Percentiles rank a stretch among this genome's conserved stretches.
Evolutionary conservation across 441 rosid species (phyloP).

Genomic region (Croton setiger): DNA sequence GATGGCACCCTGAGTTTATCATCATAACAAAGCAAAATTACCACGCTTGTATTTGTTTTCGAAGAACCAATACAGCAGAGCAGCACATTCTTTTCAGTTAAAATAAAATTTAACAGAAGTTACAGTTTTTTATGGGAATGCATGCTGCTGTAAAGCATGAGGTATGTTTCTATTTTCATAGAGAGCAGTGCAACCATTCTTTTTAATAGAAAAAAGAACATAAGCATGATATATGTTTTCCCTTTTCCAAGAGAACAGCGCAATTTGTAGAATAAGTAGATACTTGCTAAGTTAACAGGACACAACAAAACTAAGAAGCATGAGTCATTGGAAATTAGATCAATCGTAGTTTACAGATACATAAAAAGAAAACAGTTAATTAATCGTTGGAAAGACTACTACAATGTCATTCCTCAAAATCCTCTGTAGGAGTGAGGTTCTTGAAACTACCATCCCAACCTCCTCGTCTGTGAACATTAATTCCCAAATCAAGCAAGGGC

Average conservation of each 20-base stretch:
- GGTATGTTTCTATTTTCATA: no score
- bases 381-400: not conserved
- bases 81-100: not conserved
- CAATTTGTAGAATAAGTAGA: not conserved
- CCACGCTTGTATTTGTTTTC: not conserved
- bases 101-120: not conserved
- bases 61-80: not conserved
- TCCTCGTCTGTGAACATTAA: not conserved
- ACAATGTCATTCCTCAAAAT: not conserved
- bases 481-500: not conserved
- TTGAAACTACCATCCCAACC: not conserved
- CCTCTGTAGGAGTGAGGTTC: not conserved
- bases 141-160: conserved; percentile 1
- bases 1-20: conserved; percentile 61
- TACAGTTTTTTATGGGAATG: not conserved
- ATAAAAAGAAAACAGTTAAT: not conserved
- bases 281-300: not conserved
- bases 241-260: not conserved
- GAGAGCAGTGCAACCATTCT: not conserved
- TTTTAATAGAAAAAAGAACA: no score
- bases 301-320: not conserved
- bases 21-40: not conserved
- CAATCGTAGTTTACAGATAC: no score
- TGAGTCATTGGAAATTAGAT: not conserved
- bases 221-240: not conserved